A percentile compares a stretch with the other conserved stretches of the same genome.
Evolutionary conservation across 129 eudicot species (phyloP).

Genomic region (Escallonia herrerae): DNA sequence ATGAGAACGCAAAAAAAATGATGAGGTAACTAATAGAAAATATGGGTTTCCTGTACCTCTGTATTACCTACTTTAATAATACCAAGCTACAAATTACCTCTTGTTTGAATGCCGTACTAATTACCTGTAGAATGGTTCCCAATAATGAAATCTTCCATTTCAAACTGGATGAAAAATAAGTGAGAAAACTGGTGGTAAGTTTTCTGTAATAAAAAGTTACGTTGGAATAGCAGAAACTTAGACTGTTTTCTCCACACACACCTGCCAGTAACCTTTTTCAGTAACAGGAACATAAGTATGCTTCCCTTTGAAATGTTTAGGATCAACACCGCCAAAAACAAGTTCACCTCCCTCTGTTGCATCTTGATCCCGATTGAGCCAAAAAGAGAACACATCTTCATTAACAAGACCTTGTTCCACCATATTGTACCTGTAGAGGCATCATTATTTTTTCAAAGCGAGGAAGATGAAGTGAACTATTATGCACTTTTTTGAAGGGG

Average conservation of each 20-base stretch:
- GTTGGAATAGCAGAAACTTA: background rate
- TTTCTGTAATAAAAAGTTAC: too few species aligned
- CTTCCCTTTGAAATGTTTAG: slow-evolving; percentile 58
- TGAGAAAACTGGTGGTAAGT: background rate
- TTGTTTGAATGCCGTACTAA: background rate
- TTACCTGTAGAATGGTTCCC: slow-evolving; percentile 74
- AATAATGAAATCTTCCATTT: slow-evolving; percentile 78
- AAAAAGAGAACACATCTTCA: slow-evolving; percentile 69
- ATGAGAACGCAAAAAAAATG: background rate
- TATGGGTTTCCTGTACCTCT: background rate
- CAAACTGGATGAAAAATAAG: slow-evolving; percentile 40
- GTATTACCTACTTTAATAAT: background rate
- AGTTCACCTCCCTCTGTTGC: slow-evolving; percentile 77
- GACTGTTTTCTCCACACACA: background rate
- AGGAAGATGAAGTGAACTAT: too few species aligned
- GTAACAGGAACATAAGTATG: slow-evolving; percentile 81
- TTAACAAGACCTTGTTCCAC: slow-evolving; percentile 73
- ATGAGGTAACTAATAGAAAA: background rate
- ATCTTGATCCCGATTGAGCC: slow-evolving; percentile 59
- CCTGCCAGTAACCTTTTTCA: slow-evolving; percentile 88
- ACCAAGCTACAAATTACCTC: background rate
- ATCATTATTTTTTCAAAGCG: background rate
- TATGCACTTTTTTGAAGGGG: too few species aligned
- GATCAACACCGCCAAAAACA: slow-evolving; percentile 85
- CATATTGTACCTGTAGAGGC: slow-evolving; percentile 64